Evolutionary conservation across 2,329 filamentous ascomycete species (phyloP).

Genomic region (Seiridium cupressi): DNA sequence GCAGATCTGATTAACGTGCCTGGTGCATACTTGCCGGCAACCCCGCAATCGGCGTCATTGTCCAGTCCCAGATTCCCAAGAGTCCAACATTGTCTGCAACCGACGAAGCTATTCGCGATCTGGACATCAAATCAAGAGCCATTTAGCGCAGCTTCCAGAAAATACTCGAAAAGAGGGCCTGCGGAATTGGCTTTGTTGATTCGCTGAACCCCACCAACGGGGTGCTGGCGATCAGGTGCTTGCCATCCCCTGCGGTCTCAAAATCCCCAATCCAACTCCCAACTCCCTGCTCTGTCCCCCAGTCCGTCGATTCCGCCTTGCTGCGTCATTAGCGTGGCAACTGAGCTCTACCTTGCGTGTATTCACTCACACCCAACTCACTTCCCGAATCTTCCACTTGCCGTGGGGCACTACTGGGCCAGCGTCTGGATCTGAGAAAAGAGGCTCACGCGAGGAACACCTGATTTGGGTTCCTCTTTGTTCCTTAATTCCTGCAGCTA

Average conservation of each 20-base stretch:
- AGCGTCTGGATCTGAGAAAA: neutral
- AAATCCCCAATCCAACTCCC: neutral
- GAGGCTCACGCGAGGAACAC: neutral
- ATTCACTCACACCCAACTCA: neutral
- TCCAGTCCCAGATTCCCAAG: neutral
- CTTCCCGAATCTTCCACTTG: conserved; percentile 14
- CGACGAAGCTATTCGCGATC: neutral
- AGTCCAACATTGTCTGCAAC: no score
- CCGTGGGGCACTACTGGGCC: conserved; percentile 2
- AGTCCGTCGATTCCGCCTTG: neutral
- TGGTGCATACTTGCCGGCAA: neutral
- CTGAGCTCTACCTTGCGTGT: neutral
- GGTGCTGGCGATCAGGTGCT: neutral
- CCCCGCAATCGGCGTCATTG: conserved; percentile 7
- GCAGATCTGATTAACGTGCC: neutral
- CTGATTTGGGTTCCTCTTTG: neutral
- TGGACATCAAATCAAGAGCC: neutral
- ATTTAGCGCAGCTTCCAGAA: conserved; percentile 2
- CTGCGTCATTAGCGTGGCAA: conserved; percentile 3
- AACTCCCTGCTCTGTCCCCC: neutral
- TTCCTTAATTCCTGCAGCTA: neutral
- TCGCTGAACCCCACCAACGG: neutral
- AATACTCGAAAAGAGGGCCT: neutral
- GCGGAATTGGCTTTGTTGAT: neutral
- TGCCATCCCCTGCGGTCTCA: neutral